Evolutionary conservation across 2,329 filamentous ascomycete genomes (phyloP), one percentile per base, ranked within the genome.

Genomic region (Colletotrichum sp.): DNA sequence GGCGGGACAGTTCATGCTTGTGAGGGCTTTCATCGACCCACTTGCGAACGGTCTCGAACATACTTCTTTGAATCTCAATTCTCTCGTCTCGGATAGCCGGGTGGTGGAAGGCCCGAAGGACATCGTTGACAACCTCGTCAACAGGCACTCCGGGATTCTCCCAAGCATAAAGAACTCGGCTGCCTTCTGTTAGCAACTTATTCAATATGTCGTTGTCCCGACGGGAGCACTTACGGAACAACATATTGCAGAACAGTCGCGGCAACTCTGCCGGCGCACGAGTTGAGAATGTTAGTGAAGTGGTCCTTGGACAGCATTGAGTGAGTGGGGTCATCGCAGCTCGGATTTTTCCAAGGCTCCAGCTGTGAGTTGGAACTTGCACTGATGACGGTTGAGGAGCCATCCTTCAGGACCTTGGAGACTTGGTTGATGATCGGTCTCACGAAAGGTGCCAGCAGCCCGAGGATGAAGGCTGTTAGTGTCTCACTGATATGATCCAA

Each of bases 401-500:
- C 96, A 29, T 93, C 91, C 86, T 99, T 98, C 30, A 99, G 89
- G 39, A 92, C 92, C 81, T 96, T 93, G 27, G 95, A 96, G 7
- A 96, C 95, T 69, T 94, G 92, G 69, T 93, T 94, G 84, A 99
- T 98, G 82, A 99, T 94, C 13, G 97, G 97, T 72, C 96, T 92
- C 77, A 99, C 91, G 84, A 98, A 99, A 0, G 97, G 97, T 1
- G 97, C 95, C 22, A 99, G 90, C 2, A 99, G 90, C 8, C 96
- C 96, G 77, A 99, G 90, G 67, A 99, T 92, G 83, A 99, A 99
- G 8, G 98, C 90, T 0, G 96, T 98, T 55, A 99, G 89, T 2
- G 95, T 96, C 86, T 99, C 97, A 72, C 94, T 95, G 80, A 99
- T 98, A 80, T 95, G 96, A 78, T 99, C 96, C 27, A 99, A 92